A percentile compares a stretch with the other conserved stretches of the same genome.
phyloP scores from a whole-genome alignment of 2,329 filamentous ascomycete genomes.

The Neofusicoccum sp. region DNA sequence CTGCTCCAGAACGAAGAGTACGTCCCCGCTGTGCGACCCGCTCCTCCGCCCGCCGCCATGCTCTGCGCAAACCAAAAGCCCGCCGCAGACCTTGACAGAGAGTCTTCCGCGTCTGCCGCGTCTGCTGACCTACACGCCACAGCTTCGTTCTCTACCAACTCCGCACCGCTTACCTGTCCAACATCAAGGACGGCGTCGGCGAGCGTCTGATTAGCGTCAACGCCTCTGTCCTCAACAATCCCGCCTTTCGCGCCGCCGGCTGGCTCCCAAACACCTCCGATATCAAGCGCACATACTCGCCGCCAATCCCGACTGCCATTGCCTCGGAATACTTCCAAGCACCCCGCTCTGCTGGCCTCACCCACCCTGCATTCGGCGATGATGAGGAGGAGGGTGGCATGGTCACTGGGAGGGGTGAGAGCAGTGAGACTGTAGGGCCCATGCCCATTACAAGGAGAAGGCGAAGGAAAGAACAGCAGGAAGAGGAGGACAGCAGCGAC shows the following conservation, averaged over 20 bases:
- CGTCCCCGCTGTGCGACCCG: neutral
- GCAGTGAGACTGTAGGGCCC: conserved; percentile 68
- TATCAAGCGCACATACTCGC: conserved; percentile 81
- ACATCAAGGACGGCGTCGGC: conserved; percentile 81
- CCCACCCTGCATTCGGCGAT: conserved; percentile 62
- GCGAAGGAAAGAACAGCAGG: conserved; percentile 71
- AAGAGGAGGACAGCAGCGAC: conserved; percentile 85
- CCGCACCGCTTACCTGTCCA: conserved; percentile 76
- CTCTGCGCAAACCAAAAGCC: neutral
- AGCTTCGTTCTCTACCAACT: conserved; percentile 84
- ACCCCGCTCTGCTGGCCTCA: conserved; percentile 60
- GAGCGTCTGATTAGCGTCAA: conserved; percentile 83
- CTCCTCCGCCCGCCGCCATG: conserved; percentile 21
- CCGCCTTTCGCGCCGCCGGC: conserved; percentile 79
- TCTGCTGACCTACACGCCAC: conserved; percentile 18
- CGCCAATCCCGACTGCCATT: conserved; percentile 80
- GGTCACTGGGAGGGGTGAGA: conserved; percentile 66
- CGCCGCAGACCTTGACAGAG: too few species aligned
- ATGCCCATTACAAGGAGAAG: conserved; percentile 66
- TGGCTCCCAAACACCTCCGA: conserved; percentile 75
- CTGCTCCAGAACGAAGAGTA: conserved; percentile 51
- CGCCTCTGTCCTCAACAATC: conserved; percentile 75
- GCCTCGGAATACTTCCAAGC: conserved; percentile 85
- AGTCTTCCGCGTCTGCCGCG: neutral
- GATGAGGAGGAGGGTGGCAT: conserved; percentile 72